These are phyloP conservation scores for Scheffersomyces spartinae DNA, from an alignment of 805 yeast species.

Conservation along the genomic window DNA sequence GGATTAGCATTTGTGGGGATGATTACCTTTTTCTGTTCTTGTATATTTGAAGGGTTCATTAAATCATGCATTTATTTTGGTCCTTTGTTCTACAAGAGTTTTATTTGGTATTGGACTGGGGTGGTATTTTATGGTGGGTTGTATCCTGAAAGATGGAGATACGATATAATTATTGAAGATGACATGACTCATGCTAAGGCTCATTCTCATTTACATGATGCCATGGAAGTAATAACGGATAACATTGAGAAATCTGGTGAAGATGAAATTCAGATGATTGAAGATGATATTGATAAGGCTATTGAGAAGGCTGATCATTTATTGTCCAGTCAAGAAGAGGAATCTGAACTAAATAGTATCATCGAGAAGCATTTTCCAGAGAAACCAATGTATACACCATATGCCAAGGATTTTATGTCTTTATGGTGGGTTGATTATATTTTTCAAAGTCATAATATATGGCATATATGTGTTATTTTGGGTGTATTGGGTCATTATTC, in stretches of 20 bases:
- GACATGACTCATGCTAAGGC: too few species aligned
- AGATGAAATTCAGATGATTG: slow-evolving; percentile 23
- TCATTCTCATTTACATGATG: slow-evolving; percentile 12
- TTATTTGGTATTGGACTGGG: slow-evolving; percentile 68
- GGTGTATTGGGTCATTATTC: slow-evolving; percentile 87
- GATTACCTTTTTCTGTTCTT: slow-evolving; percentile 47
- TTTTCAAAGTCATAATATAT: slow-evolving; percentile 73
- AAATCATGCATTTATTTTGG: slow-evolving; percentile 42
- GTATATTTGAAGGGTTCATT: slow-evolving; percentile 42
- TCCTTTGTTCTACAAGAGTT: slow-evolving; percentile 60
- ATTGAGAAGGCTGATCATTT: slow-evolving; percentile 3
- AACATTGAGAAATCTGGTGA: slow-evolving; percentile 24
- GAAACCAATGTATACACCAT: slow-evolving; percentile 20
- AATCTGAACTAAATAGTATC: slow-evolving; percentile 10
- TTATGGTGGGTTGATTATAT: slow-evolving; percentile 80
- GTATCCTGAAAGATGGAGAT: slow-evolving; percentile 81
- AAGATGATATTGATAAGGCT: slow-evolving; percentile 13
- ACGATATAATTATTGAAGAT: slow-evolving; percentile 52
- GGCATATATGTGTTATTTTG: slow-evolving; percentile 86
- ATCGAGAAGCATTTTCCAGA: slow-evolving; percentile 26
- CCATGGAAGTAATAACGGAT: slow-evolving; percentile 21
- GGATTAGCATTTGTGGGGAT: slow-evolving; percentile 69
- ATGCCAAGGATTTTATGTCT: slow-evolving; percentile 32
- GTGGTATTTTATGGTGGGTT: slow-evolving; percentile 80
- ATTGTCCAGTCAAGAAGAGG: slow-evolving; percentile 1